Percentiles rank a stretch among this genome's conserved stretches.
These are phyloP conservation scores for Xerocomellus amylosporus DNA, from an alignment of 768 basidiomycete species.

Conservation along the genomic window DNA sequence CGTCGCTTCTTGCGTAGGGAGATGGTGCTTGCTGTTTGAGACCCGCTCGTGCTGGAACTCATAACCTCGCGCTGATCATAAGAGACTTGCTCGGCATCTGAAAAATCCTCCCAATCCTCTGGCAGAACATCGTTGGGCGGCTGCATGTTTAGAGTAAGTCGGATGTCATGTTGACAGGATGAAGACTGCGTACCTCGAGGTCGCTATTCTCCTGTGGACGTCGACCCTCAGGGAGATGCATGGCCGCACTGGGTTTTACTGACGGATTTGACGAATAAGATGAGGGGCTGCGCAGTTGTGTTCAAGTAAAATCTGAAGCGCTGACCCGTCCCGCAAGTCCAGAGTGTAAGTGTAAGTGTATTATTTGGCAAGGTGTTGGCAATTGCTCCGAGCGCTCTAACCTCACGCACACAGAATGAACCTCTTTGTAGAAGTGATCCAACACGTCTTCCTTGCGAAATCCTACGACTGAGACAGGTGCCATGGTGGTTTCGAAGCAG, in stretches of 20 bases:
- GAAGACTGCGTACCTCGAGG: constrained; percentile 9
- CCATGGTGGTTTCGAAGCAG: not conserved
- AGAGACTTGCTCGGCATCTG: constrained; percentile 16
- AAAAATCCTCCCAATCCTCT: constrained; percentile 38
- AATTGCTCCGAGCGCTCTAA: not conserved
- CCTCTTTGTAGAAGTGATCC: not conserved
- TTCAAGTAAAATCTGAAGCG: not conserved
- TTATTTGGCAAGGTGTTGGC: too few relatives aligned
- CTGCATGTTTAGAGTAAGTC: not conserved
- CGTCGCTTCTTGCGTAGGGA: constrained; percentile 32
- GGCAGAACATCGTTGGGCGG: not conserved
- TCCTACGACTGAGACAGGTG: not conserved
- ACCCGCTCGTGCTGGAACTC: constrained; percentile 3
- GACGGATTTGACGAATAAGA: not conserved
- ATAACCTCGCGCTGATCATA: constrained; percentile 6
- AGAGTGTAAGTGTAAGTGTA: not conserved
- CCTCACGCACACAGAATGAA: too few relatives aligned
- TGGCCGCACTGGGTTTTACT: not conserved
- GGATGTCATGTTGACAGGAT: not conserved
- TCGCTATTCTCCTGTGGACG: not conserved
- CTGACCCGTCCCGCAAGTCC: not conserved
- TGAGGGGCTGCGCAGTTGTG: not conserved
- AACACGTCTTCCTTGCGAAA: not conserved
- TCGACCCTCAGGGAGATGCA: constrained; percentile 15
- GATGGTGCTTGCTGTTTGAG: constrained; percentile 14